Evolutionary conservation across 1,284 basidiomycete species (phyloP).

Genomic region (Inonotus obliquus): DNA sequence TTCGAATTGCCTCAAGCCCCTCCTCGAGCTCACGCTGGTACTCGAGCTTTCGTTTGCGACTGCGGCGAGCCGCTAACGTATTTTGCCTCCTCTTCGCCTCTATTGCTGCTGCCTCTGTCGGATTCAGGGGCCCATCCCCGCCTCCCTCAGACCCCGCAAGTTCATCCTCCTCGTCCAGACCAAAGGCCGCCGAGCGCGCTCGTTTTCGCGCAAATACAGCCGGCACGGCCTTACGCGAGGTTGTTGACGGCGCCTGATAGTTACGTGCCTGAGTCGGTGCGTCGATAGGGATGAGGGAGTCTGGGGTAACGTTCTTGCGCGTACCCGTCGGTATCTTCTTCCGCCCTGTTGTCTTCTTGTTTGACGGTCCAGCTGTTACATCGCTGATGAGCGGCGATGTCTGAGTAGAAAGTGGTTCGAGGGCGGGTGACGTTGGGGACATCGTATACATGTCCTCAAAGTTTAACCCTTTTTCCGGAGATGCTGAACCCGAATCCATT

Average conservation of each 20-base stretch:
- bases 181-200: constrained; percentile 44
- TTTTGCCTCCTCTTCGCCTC: constrained; percentile 77
- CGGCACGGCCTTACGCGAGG: constrained; percentile 55
- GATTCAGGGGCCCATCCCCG: constrained; percentile 31
- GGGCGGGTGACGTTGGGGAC: constrained; percentile 39
- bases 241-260: constrained; percentile 51
- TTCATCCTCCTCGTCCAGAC: constrained; percentile 45
- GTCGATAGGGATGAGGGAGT: constrained; percentile 46
- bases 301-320: constrained; percentile 47
- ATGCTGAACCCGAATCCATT: constrained; percentile 7
- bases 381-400: constrained; percentile 17
- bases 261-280: constrained; percentile 55
- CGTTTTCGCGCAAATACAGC: constrained; percentile 54
- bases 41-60: constrained; percentile 72
- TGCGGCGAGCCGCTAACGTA: constrained; percentile 73
- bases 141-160: constrained; percentile 37
- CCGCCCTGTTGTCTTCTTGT: constrained; percentile 12
- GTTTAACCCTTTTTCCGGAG: constrained; percentile 18
- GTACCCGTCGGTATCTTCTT: constrained; percentile 42
- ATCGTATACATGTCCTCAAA: constrained; percentile 40
- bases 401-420: constrained; percentile 35
- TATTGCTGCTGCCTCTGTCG: constrained; percentile 58
- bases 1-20: constrained; percentile 40
- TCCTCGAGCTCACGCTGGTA: constrained; percentile 61
- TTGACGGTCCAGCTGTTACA: neutral